Base-by-base conservation (phyloP, 202 grass and related monocot genomes). In the Eragrostis tef region DNA sequence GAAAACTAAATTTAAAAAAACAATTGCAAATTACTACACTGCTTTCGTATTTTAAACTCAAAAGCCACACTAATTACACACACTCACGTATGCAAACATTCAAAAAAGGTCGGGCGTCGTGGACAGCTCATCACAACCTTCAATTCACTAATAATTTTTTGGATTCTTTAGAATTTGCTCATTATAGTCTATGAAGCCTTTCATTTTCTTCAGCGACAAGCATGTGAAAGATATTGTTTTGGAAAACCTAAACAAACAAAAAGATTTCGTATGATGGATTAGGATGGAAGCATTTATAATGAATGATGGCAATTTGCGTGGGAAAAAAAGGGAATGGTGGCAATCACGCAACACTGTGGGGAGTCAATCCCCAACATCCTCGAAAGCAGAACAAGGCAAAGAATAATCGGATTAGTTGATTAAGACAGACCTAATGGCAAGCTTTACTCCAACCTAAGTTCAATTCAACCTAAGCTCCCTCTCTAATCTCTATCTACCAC, bases 131-230 rank as follows among this genome's bases (percentile, higher is more conserved):
- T 26, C 78, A 31, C 54, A 58, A 58, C 22, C 7, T 56, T 39
- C 25, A 48, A 48, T 10, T 81, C 70, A 62, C 75, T 64, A 70
- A 64, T 88, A 56, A 42, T 64, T 77, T 81, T 31, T 5, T 13
- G 59, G 31, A 29, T 51, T 52, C 31, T 50, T 60, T 44, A 77
- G 21, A 61, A 61, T 61, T 27, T 27, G 11, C 8, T 36, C 10
- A 3, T 14, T 4, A 46, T 66, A 51, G 19, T 73, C 64, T 67
- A 82, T n/a, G 11, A 50, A 85, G 9, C 68, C 48, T 83, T 86
- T 90, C 79, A 70, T 79, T 83, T 82, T 79, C 84, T 75, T 90
- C 19, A 74, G 79, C 69, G 68, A 27, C 75, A 86, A 70, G 79
- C 56, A 79, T 70, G 31, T 1, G 6, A 63, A 80, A 41, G 9